Conservation (phyloP, 2,329 filamentous ascomycete genomes). For the Fusarium heterosporum region DNA sequence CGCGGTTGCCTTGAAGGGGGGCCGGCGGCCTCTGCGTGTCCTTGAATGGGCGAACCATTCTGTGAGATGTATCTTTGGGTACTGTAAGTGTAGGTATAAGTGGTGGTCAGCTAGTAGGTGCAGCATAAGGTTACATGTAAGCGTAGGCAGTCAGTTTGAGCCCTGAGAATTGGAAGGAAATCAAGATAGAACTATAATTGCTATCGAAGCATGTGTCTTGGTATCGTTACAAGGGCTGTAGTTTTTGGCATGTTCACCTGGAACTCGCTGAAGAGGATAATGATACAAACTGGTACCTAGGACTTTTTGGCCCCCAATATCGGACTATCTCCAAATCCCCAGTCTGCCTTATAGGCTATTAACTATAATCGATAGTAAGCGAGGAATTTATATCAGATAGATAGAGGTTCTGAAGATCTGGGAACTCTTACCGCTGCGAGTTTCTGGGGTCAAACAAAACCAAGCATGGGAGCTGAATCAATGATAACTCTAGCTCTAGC, state of each 20-base stretch:
- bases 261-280: not conserved
- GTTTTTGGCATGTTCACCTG: not conserved
- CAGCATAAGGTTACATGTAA: not conserved
- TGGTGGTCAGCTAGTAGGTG: slow-evolving; percentile 2
- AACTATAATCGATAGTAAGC: not conserved
- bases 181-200: no score
- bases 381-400: not conserved
- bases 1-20: slow-evolving; percentile 13
- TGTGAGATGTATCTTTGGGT: not conserved
- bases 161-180: no score
- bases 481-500: not conserved
- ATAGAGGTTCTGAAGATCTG: no score
- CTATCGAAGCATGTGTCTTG: no score
- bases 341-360: not conserved
- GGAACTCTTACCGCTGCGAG: no score
- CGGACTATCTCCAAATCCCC: not conserved
- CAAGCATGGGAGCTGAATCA: not conserved
- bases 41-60: slow-evolving; percentile 18
- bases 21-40: slow-evolving; percentile 10
- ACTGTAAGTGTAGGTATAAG: not conserved
- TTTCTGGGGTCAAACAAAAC: no score
- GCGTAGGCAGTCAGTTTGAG: no score
- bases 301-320: slow-evolving; percentile 12
- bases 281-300: not conserved
- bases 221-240: no score